These are phyloP conservation scores for Yamagishiella unicocca DNA, from an alignment of 139 green algal genomes.

Conservation along the genomic window DNA sequence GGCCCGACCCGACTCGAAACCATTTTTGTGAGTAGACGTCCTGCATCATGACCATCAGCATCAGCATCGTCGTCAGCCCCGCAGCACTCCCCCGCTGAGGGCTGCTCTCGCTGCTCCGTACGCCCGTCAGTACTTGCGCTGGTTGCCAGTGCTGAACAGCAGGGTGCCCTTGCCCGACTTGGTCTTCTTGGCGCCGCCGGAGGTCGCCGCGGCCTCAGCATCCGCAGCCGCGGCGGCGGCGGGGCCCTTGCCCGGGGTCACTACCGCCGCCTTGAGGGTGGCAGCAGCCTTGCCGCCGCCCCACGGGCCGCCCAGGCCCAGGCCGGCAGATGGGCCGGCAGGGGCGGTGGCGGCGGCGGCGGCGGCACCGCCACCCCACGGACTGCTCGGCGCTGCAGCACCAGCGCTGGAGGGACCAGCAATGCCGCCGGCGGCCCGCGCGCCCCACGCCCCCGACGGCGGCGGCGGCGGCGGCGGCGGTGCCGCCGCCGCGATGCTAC, in stretches of 20 bases:
- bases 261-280: neutral
- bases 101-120: neutral
- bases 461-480: neutral
- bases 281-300: neutral
- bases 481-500: neutral
- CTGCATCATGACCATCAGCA: no score
- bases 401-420: neutral
- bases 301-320: neutral
- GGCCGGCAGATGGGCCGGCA: neutral
- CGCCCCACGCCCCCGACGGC: constrained; percentile 31
- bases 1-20: no score
- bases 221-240: neutral
- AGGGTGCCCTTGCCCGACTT: constrained; percentile 29
- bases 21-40: no score
- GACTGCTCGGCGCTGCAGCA: neutral
- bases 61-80: no score
- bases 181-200: constrained; percentile 22
- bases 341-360: neutral
- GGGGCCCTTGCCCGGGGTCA: neutral
- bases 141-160: constrained; percentile 32
- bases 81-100: neutral
- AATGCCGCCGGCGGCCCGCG: neutral
- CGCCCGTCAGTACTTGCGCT: constrained; percentile 41
- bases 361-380: neutral
- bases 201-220: neutral